phyloP scores from a whole-genome alignment of 208 protist species.

The Leishmania martiniquensis region DNA sequence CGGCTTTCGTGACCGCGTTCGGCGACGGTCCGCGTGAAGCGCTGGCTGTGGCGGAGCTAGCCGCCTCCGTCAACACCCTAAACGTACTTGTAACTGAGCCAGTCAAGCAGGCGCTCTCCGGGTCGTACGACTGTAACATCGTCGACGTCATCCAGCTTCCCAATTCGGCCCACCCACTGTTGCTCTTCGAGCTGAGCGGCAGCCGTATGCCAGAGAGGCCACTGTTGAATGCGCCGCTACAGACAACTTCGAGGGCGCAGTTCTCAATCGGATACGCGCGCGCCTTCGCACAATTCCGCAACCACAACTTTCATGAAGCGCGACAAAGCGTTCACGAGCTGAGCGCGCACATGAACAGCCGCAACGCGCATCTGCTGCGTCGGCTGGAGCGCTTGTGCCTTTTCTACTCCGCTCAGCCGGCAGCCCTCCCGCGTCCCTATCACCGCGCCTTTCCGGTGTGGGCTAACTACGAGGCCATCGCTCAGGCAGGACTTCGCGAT shows the following conservation, averaged over 20 bases:
- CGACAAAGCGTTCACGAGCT: conserved; percentile 44
- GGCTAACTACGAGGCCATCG: conserved; percentile 72
- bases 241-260: conserved; percentile 12
- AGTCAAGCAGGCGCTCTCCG: conserved; percentile 75
- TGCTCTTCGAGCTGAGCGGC: conserved; percentile 77
- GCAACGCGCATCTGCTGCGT: conserved; percentile 35
- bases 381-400: conserved; percentile 71
- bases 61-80: conserved; percentile 49
- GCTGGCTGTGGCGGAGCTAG: conserved; percentile 62
- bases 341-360: conserved; percentile 13
- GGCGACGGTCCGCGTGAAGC: conserved; percentile 68
- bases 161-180: conserved; percentile 49
- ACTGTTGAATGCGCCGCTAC: conserved; percentile 14
- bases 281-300: conserved; percentile 75
- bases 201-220: conserved; percentile 5
- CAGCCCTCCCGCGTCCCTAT: conserved; percentile 62
- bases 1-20: conserved; percentile 84
- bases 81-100: conserved; percentile 74
- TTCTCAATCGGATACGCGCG: conserved; percentile 77
- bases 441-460: conserved; percentile 62
- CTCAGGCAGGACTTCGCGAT: conserved; percentile 29
- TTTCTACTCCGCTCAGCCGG: conserved; percentile 47
- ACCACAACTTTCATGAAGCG: conserved; percentile 69
- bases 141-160: conserved; percentile 75
- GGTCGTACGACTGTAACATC: conserved; percentile 78